Conservation (phyloP, 768 basidiomycete genomes). For the Naganishia kalamii region DNA sequence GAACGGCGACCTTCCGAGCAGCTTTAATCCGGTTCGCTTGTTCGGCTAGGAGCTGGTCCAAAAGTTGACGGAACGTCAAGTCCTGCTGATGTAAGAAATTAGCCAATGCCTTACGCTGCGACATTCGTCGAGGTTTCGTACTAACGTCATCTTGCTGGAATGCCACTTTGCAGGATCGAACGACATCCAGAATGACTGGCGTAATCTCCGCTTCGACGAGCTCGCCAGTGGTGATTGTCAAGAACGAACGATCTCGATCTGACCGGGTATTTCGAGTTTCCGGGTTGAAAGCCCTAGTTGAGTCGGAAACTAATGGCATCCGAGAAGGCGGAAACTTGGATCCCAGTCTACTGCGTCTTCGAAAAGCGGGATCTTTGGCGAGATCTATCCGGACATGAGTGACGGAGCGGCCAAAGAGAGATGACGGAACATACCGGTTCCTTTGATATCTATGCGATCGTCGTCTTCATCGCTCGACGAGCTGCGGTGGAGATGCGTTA, state of each 20-base stretch:
- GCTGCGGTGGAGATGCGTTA: neutral
- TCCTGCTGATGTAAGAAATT: neutral
- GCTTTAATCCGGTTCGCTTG: conserved; percentile 4
- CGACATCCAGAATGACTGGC: neutral
- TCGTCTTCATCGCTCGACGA: neutral
- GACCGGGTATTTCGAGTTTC: too few relatives aligned
- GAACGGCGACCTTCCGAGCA: neutral
- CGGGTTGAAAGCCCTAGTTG: neutral
- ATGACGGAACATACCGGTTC: neutral
- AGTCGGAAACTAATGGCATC: neutral
- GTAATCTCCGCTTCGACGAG: neutral
- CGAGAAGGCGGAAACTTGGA: neutral
- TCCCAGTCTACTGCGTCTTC: neutral
- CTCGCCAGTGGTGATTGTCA: neutral
- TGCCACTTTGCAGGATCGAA: neutral
- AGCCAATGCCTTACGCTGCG: neutral
- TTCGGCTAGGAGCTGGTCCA: neutral
- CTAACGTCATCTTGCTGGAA: neutral
- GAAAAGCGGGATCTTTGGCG: neutral
- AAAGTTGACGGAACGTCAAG: neutral
- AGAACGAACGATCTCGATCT: neutral
- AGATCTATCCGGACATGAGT: neutral
- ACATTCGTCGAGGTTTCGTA: neutral
- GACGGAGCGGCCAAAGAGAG: too few relatives aligned
- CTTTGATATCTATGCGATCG: neutral